Base-by-base conservation (phyloP, 371 early-diverging fungal genomes). In the Globomyces sp. region DNA sequence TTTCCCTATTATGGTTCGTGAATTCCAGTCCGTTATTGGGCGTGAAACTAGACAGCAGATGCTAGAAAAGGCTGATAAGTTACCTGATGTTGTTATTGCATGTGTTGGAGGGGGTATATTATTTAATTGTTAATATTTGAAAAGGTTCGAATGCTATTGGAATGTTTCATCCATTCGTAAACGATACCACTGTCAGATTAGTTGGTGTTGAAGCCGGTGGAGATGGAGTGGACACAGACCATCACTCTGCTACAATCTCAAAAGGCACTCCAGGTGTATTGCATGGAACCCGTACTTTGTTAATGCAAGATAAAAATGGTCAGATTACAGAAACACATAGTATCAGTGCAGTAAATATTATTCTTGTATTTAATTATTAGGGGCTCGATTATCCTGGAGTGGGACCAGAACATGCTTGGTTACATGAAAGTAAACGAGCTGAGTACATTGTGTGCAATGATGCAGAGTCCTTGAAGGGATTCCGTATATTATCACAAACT, bases 311-410 rank as follows among this genome's bases (percentile, higher is more conserved):
- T 74, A 71, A 74, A 24, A 87, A 92, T 69, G 98, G 98, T 11
- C 97, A 96, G 79, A 95, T 98, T 76, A 83, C 87, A 70, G 93
- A 95, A 71, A 95, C 98, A 1, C 94, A 97, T 76, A 90, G 90
- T 57, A 91, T 98, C 72, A 89, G 91, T 65, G 95, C 97, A n/a
- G 79, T 80, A 66, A 65, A 75, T 68, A 2, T 2, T 41, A 44
- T 46, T 53, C 39, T 11, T 36, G 24, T 24, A 24, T 24, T 24
- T 24, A 24, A 24, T 24, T 24, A 24, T 34, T 63, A 78, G 74
- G 98, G 97, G 36, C 83, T 98, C 57, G 95, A 96, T 81, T 97
- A 98, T 76, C 96, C 98, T 2, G 97, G 96, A 69, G 96, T 97
- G 49, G 97, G 97, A 37, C 97, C 97, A 34, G 97, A 98, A 74